phyloP scores from a whole-genome alignment of 2,329 filamentous ascomycete species.

The Clonostachys rhizophaga region DNA sequence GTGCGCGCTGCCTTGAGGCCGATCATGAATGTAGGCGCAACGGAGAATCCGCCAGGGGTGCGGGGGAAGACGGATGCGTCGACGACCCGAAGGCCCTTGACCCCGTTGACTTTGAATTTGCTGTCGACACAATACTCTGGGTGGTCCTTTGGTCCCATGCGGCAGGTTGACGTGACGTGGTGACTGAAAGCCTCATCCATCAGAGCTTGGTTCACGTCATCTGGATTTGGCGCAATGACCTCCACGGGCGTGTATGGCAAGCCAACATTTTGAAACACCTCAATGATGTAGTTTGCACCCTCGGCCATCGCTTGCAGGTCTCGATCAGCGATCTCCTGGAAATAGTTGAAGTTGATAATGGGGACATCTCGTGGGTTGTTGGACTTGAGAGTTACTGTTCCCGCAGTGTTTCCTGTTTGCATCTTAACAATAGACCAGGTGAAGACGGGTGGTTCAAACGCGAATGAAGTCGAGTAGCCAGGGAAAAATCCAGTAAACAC shows the following conservation, averaged over 20 bases:
- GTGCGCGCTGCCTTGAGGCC: constrained; percentile 56
- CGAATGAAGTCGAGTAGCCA: constrained; percentile 31
- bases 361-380: constrained; percentile 58
- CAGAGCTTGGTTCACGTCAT: neutral
- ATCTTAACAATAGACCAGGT: constrained; percentile 42
- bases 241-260: constrained; percentile 27
- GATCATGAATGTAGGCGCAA: constrained; percentile 45
- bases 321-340: neutral
- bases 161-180: constrained; percentile 5
- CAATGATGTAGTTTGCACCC: neutral
- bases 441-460: constrained; percentile 29
- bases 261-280: neutral
- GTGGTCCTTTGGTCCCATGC: constrained; percentile 49
- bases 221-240: constrained; percentile 5
- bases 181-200: neutral
- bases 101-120: constrained; percentile 50
- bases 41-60: constrained; percentile 29
- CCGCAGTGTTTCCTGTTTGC: constrained; percentile 54
- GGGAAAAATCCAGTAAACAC: constrained; percentile 54
- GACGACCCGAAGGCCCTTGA: constrained; percentile 49
- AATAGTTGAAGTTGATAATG: constrained; percentile 48
- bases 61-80: constrained; percentile 43
- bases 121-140: constrained; percentile 48
- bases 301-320: neutral
- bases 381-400: constrained; percentile 54